A percentile compares a stretch with the other conserved stretches of the same genome.
These are phyloP conservation scores for Thraustochytrium striatum DNA, from an alignment of 352 stramenopile species.

Conservation along the genomic window DNA sequence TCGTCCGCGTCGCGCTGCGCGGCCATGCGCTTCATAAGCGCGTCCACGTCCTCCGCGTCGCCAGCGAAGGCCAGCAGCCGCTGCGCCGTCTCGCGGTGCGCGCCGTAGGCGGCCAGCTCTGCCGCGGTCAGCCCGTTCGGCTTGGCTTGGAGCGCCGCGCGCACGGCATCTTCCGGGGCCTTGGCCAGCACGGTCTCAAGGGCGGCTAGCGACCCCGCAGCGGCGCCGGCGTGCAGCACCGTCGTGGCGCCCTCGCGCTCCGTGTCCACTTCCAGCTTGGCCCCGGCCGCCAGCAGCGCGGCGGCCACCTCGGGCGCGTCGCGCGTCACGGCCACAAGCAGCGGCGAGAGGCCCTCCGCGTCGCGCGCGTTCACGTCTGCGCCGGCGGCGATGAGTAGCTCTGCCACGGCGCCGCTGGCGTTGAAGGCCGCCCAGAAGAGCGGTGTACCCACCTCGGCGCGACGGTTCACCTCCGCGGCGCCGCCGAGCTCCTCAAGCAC, in stretches of 20 bases:
- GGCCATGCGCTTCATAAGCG: background rate
- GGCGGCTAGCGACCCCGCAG: background rate
- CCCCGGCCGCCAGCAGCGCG: background rate
- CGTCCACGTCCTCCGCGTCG: background rate
- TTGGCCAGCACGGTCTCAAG: background rate
- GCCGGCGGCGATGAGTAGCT: background rate
- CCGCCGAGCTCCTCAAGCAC: background rate
- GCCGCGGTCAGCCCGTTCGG: background rate
- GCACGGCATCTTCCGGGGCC: background rate
- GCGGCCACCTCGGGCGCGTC: background rate
- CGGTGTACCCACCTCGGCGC: background rate
- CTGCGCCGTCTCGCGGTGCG: background rate
- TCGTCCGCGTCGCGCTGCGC: background rate
- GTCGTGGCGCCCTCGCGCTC: background rate
- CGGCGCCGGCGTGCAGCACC: constrained; percentile 25
- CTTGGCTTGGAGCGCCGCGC: background rate
- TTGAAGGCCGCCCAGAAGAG: constrained; percentile 38
- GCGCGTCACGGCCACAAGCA: constrained; percentile 10
- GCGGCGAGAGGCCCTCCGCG: constrained; percentile 15
- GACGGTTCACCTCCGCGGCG: background rate
- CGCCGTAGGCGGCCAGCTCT: constrained; percentile 29
- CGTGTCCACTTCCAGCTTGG: background rate
- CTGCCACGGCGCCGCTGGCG: background rate
- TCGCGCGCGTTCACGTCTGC: constrained; percentile 27
- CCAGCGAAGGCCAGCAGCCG: background rate